These are phyloP conservation scores for Cinnamomum micranthum DNA, from an alignment of 164 flowering plant genomes.

Conservation along the genomic window DNA sequence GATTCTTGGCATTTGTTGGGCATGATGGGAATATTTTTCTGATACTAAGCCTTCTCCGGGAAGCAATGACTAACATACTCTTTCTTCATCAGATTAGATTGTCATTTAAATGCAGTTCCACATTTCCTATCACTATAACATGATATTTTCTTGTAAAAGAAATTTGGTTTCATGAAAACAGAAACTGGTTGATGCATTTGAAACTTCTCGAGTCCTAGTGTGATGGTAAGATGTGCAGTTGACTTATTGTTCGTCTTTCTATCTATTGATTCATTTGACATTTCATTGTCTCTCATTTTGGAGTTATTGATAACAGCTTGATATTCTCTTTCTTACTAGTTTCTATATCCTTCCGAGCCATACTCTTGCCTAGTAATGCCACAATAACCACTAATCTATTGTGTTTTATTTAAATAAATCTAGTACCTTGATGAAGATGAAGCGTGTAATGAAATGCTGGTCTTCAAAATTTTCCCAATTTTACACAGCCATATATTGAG, in stretches of 20 bases:
- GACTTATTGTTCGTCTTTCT: not conserved
- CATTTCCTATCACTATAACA: too few species aligned
- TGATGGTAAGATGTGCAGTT: not conserved
- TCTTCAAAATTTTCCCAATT: not conserved
- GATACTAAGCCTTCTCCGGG: too few species aligned
- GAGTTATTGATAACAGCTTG: not conserved
- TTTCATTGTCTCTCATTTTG: not conserved
- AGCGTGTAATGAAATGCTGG: not conserved
- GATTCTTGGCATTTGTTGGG: too few species aligned
- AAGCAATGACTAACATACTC: too few species aligned
- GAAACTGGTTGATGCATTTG: not conserved
- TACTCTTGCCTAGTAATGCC: not conserved
- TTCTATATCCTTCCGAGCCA: not conserved
- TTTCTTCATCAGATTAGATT: too few species aligned
- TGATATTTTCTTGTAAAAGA: not conserved
- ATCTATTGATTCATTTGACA: not conserved
- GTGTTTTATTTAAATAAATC: not conserved
- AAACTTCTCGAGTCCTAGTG: not conserved
- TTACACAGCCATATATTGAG: slow-evolving; percentile 41
- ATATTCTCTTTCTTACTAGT: not conserved
- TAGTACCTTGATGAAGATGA: not conserved
- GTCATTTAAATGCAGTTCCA: too few species aligned
- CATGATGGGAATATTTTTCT: too few species aligned
- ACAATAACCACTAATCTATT: not conserved
- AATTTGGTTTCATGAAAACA: not conserved